phyloP scores from a whole-genome alignment of 1,139 yeast species.

The Nadsonia starkeyi-henricii region DNA sequence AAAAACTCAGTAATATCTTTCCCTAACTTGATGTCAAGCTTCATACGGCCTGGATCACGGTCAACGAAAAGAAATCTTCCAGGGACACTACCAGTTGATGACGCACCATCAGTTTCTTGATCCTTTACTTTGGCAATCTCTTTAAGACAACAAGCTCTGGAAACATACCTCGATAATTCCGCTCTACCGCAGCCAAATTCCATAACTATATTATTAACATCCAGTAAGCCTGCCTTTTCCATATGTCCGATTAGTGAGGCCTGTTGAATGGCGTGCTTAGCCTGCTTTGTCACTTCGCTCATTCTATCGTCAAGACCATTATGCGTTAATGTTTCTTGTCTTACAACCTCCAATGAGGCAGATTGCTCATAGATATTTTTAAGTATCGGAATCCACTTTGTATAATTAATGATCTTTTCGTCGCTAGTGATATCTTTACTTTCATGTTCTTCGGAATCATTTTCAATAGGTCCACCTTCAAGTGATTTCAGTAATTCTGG shows the following conservation, averaged over 20 bases:
- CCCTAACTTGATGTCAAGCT: conserved; percentile 54
- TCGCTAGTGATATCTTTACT: conserved; percentile 3
- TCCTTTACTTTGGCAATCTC: conserved; percentile 2
- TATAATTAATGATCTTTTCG: conserved; percentile 10
- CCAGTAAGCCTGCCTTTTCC: conserved; percentile 30
- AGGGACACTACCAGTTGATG: neutral
- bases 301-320: conserved; percentile 29
- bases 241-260: conserved; percentile 66
- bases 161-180: conserved; percentile 62
- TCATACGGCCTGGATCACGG: conserved; percentile 65
- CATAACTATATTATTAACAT: conserved; percentile 29
- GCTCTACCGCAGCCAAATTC: conserved; percentile 92
- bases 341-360: conserved; percentile 9
- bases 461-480: conserved; percentile 1
- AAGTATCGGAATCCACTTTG: conserved; percentile 25
- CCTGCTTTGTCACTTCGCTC: conserved; percentile 34
- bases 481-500: neutral
- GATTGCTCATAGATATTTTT: conserved; percentile 14
- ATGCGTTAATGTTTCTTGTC: conserved; percentile 12
- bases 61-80: conserved; percentile 52
- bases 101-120: conserved; percentile 2
- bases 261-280: conserved; percentile 74
- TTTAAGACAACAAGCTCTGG: conserved; percentile 28
- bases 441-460: conserved; percentile 10
- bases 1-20: conserved; percentile 33